Percentiles rank a stretch among this genome's conserved stretches.
Evolutionary conservation across 805 yeast genomes (phyloP).

Genomic region (Candida alai): DNA sequence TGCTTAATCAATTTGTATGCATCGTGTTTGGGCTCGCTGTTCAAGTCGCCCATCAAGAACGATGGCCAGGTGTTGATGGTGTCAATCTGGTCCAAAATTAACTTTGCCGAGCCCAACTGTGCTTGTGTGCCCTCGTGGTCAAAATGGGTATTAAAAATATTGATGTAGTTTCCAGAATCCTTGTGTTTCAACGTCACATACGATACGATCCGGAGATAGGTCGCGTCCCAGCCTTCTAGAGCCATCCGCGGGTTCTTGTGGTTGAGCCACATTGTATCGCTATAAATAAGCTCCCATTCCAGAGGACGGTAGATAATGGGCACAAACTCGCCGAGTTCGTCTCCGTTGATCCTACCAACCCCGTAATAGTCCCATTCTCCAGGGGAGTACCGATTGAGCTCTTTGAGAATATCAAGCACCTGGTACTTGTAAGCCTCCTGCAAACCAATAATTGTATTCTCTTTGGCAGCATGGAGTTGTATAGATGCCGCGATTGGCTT

Average conservation of each 20-base stretch:
- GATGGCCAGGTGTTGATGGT: constrained; percentile 28
- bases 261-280: constrained; percentile 34
- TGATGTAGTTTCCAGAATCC: constrained; percentile 23
- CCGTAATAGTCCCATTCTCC: constrained; percentile 31
- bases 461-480: constrained; percentile 18
- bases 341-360: constrained; percentile 27
- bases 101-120: constrained; percentile 25
- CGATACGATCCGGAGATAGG: constrained; percentile 29
- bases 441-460: constrained; percentile 33
- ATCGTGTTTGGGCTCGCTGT: constrained; percentile 20
- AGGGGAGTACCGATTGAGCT: constrained; percentile 20
- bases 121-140: constrained; percentile 33
- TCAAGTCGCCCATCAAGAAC: constrained; percentile 29
- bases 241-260: constrained; percentile 29
- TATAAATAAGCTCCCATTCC: constrained; percentile 27
- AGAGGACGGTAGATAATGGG: constrained; percentile 26
- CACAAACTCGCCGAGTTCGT: constrained; percentile 25
- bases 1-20: constrained; percentile 14
- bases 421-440: constrained; percentile 38
- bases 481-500: constrained; percentile 18
- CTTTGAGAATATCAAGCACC: constrained; percentile 25
- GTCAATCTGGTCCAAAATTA: constrained; percentile 26
- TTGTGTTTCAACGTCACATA: constrained; percentile 27
- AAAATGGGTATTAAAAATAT: constrained; percentile 37
- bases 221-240: constrained; percentile 37